Base-by-base conservation (phyloP, 2,329 filamentous ascomycete species). In the Scedosporium boydii region DNA sequence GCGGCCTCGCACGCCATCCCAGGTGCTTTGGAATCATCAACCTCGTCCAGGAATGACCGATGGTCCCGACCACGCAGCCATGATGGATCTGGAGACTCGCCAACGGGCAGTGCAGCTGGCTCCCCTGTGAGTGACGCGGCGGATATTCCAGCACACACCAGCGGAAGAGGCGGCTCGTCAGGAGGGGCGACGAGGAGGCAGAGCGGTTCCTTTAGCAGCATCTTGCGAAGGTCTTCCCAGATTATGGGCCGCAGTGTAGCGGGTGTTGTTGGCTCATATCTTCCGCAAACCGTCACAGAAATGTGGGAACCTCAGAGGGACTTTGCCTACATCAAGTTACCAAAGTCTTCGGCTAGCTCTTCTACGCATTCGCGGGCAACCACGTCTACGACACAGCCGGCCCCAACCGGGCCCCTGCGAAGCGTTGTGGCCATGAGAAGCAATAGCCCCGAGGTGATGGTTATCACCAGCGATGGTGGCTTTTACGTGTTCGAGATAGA, bases 351-450 rank as follows among this genome's bases (percentile, higher is more conserved):
- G 16, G 62, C 65, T 3, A 63, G 69, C 4, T 57, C 60, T 4
- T 55, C 59, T 9, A 18, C 46, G 4, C 48, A 56, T 42, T 42
- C 72, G 63, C 74, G 46, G 9, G 48, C 34, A 51, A 16, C 44
- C 4, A 63, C 16, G 60, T 65, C 4, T 69, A 77, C 69, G 69
- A 73, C n/a, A 29, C 63, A 34, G 48, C 58, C 55, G 6, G 26
- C 42, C 14, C n/a, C 59, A 6, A 21, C 27, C 3, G 61, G 61
- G 4, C 87, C 90, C 0, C 75, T 96, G 48, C 82, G 90, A 67
- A 96, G 91, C 67, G 93, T 99, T n/a, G 95, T 99, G 53, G 93
- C 95, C 7, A 96, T 99, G 88, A 96, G 91, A 72, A 95, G 88
- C 70, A 96, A 87, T 71, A 93, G 90, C 27, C 95, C 95, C 0